phyloP scores from a whole-genome alignment of 108 stramenopile species.

The Schizochytrium sp. region DNA sequence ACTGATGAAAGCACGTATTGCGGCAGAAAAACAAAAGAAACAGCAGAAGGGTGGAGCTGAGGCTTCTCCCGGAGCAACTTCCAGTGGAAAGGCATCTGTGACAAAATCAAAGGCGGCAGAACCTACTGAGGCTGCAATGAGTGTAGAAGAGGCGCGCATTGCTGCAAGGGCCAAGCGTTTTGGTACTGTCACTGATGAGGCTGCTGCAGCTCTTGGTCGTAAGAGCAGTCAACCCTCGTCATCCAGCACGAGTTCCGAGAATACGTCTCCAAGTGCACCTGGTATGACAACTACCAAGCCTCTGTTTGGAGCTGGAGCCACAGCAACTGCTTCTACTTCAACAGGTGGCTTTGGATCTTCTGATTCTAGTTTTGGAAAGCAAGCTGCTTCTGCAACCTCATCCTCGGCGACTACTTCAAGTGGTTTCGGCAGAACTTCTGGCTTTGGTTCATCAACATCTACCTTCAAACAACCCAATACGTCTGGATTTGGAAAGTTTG shows the following conservation, averaged over 20 bases:
- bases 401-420: background rate
- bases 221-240: background rate
- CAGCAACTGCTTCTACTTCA: background rate
- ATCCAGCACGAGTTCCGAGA: background rate
- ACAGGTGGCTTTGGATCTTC: background rate
- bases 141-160: background rate
- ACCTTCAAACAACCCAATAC: slow-evolving; percentile 1
- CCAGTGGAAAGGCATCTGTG: slow-evolving; percentile 1
- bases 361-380: background rate
- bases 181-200: background rate
- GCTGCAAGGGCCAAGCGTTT: slow-evolving; percentile 52
- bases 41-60: background rate
- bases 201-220: background rate
- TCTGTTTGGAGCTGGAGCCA: slow-evolving; percentile 1
- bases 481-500: background rate
- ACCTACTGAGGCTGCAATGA: background rate
- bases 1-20: background rate
- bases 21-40: background rate
- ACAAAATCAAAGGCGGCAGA: slow-evolving; percentile 40
- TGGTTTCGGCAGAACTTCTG: background rate
- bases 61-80: background rate
- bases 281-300: background rate
- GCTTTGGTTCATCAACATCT: background rate
- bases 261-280: background rate
- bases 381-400: background rate